Conservation (phyloP, 2,329 filamentous ascomycete genomes). For the Ophiocordyceps sinensis region DNA sequence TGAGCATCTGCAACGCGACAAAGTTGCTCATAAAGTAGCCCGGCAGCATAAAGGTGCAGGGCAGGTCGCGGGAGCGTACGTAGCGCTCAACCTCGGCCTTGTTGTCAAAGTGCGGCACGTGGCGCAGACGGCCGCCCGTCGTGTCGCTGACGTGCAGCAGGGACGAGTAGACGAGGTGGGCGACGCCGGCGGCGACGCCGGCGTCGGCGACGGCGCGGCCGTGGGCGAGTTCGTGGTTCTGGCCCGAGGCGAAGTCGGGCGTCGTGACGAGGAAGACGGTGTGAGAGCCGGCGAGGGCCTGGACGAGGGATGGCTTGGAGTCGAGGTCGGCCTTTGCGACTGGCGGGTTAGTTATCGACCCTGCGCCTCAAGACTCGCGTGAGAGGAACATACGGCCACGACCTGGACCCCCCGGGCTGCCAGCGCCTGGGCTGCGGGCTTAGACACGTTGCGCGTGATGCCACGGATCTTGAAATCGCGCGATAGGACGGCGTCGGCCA, state of each 20-base stretch:
- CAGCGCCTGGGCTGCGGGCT: too few species aligned
- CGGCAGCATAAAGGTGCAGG: constrained; percentile 34
- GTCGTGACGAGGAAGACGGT: constrained; percentile 27
- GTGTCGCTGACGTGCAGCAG: constrained; percentile 23
- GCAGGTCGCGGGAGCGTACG: constrained; percentile 32
- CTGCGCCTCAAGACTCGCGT: too few species aligned
- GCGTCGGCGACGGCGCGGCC: constrained; percentile 32
- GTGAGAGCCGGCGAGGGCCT: constrained; percentile 25
- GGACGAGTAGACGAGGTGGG: constrained; percentile 32
- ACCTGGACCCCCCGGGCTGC: too few species aligned
- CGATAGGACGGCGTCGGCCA: too few species aligned
- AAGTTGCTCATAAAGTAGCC: constrained; percentile 42
- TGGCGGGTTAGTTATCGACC: too few species aligned
- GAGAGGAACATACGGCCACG: too few species aligned
- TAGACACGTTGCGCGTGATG: too few species aligned
- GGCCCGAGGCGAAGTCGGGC: constrained; percentile 14
- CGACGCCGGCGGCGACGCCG: constrained; percentile 24
- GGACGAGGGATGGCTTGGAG: too few species aligned
- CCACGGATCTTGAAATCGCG: too few species aligned
- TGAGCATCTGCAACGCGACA: constrained; percentile 8
- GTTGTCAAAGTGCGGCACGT: constrained; percentile 37
- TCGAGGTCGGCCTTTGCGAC: too few species aligned
- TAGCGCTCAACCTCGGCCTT: constrained; percentile 44
- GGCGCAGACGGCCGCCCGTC: constrained; percentile 20
- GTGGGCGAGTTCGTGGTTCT: constrained; percentile 22